These are phyloP conservation scores for Fomitopsis pinicola DNA, from an alignment of 1,284 basidiomycete species.

Conservation along the genomic window DNA sequence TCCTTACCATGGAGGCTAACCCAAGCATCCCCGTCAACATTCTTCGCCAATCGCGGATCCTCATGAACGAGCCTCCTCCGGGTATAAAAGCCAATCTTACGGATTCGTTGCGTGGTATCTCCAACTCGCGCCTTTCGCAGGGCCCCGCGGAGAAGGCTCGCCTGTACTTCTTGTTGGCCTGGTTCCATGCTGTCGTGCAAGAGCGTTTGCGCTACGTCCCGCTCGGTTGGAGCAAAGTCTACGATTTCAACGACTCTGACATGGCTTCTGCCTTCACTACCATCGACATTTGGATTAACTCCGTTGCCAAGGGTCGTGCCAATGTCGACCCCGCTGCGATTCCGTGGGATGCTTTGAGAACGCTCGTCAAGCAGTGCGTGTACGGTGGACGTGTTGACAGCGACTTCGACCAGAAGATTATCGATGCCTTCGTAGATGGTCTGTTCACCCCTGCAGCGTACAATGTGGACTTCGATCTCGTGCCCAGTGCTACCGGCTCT, in stretches of 20 bases:
- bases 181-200: constrained; percentile 97
- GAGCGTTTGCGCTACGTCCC: constrained; percentile 94
- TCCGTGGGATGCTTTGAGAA: constrained; percentile 90
- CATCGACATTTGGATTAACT: constrained; percentile 85
- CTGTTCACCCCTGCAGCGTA: constrained; percentile 87
- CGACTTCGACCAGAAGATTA: constrained; percentile 87
- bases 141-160: constrained; percentile 91
- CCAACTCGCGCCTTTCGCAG: constrained; percentile 63
- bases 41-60: constrained; percentile 87
- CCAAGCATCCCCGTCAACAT: constrained; percentile 93
- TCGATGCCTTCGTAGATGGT: constrained; percentile 88
- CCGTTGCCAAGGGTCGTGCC: constrained; percentile 79
- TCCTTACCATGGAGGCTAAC: constrained; percentile 96
- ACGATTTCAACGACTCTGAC: constrained; percentile 98
- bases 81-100: constrained; percentile 93
- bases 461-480: constrained; percentile 88
- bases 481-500: constrained; percentile 57
- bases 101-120: constrained; percentile 82
- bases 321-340: constrained; percentile 89
- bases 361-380: constrained; percentile 90
- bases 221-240: constrained; percentile 91
- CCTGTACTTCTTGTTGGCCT: constrained; percentile 92
- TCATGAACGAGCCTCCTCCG: constrained; percentile 97
- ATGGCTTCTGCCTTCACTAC: constrained; percentile 90
- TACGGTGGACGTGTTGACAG: constrained; percentile 94